Evolutionary conservation across 768 basidiomycete genomes (phyloP).

Genomic region (Hygrocybe coccinea): DNA sequence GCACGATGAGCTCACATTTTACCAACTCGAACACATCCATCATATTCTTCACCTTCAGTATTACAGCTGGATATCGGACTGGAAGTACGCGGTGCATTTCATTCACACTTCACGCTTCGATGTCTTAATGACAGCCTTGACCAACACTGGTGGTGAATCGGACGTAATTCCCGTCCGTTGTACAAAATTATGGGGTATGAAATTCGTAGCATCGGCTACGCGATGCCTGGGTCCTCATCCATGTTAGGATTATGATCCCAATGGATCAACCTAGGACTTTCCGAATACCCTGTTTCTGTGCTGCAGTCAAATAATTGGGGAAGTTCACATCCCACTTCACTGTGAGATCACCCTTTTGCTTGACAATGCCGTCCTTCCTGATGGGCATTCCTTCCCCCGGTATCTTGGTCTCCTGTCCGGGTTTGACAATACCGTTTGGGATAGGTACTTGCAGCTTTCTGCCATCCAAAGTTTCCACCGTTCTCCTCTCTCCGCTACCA

Average conservation of each 20-base stretch:
- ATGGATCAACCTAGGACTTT: constrained; percentile 52
- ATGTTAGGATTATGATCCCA: too few relatives aligned
- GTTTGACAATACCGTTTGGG: constrained; percentile 69
- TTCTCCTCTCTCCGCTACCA: constrained; percentile 30
- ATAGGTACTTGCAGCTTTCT: constrained; percentile 63
- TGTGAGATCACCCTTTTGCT: constrained; percentile 78
- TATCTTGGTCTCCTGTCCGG: constrained; percentile 67
- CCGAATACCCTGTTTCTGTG: constrained; percentile 77
- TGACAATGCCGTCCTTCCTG: constrained; percentile 65
- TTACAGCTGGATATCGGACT: too few relatives aligned
- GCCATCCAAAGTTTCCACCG: constrained; percentile 74
- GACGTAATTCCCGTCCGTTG: too few relatives aligned
- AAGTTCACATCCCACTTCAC: constrained; percentile 82
- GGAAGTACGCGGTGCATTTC: too few relatives aligned
- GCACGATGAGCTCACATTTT: too few relatives aligned
- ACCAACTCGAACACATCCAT: too few relatives aligned
- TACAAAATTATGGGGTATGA: too few relatives aligned
- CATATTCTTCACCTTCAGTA: too few relatives aligned
- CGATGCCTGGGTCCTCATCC: too few relatives aligned
- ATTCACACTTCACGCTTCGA: too few relatives aligned
- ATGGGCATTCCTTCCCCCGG: constrained; percentile 88
- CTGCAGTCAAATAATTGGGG: constrained; percentile 66
- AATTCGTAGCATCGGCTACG: neutral
- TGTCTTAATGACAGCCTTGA: too few relatives aligned
- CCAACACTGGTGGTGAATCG: too few relatives aligned